These are phyloP conservation scores for Acanthamoeba culbertsoni DNA, from an alignment of 208 protist species.

Conservation along the genomic window DNA sequence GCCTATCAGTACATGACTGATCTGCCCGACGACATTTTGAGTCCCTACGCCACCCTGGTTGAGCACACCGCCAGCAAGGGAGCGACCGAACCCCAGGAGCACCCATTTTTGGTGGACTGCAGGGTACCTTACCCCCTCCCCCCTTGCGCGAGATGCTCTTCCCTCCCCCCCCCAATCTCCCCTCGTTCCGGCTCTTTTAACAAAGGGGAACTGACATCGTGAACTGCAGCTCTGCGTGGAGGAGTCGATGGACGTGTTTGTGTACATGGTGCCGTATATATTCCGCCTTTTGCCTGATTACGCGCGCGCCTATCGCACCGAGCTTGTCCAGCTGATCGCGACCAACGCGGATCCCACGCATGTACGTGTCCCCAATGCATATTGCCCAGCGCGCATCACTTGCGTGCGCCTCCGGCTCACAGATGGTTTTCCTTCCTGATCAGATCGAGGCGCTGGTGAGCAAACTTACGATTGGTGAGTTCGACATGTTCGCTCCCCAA, in stretches of 20 bases:
- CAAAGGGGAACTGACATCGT: too few relatives aligned
- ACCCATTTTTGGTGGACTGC: slow-evolving; percentile 39
- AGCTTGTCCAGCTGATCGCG: not conserved
- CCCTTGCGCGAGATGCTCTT: not conserved
- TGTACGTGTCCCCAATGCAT: not conserved
- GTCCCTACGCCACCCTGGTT: not conserved
- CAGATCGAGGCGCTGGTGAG: slow-evolving; percentile 8
- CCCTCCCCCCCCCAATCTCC: too few relatives aligned
- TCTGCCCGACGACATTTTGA: not conserved
- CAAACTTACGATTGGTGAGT: slow-evolving; percentile 23
- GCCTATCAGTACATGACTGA: not conserved
- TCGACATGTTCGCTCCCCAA: not conserved
- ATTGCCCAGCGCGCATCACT: not conserved
- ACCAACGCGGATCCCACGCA: slow-evolving; percentile 28
- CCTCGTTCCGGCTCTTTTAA: too few relatives aligned
- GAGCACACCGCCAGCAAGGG: slow-evolving; percentile 1
- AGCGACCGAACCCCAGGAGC: not conserved
- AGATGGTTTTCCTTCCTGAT: not conserved
- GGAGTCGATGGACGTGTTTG: slow-evolving; percentile 12
- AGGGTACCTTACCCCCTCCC: not conserved
- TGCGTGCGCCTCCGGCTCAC: not conserved
- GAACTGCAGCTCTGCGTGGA: not conserved
- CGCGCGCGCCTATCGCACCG: not conserved
- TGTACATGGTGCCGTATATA: slow-evolving; percentile 40
- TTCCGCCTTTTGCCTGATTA: not conserved